Evolutionary conservation across 2,329 filamentous ascomycete species (phyloP).

Genomic region (Botryotinia calthae): DNA sequence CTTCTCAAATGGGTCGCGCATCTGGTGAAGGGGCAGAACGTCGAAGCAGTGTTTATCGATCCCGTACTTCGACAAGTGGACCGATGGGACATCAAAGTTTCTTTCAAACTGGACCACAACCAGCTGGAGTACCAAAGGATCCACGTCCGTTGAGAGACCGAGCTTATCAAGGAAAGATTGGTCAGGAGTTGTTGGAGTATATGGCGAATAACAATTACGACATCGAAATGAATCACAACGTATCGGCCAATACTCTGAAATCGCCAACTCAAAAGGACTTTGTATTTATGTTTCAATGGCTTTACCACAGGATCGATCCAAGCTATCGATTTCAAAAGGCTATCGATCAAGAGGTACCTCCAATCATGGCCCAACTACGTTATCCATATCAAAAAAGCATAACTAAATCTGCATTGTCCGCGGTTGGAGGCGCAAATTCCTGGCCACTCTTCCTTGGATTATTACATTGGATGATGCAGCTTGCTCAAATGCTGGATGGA

Average conservation of each 20-base stretch:
- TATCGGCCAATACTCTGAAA: constrained; percentile 88
- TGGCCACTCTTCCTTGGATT: constrained; percentile 94
- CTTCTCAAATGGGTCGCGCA: constrained; percentile 39
- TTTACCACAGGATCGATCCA: constrained; percentile 94
- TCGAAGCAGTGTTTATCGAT: constrained; percentile 78
- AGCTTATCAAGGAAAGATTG: constrained; percentile 76
- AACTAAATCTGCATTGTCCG: constrained; percentile 91
- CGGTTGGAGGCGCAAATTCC: constrained; percentile 86
- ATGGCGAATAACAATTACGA: constrained; percentile 93
- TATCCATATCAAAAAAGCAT: constrained; percentile 96
- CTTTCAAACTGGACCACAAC: constrained; percentile 81
- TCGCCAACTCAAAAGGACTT: constrained; percentile 98
- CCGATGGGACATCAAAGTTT: constrained; percentile 84
- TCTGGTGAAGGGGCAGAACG: constrained; percentile 52
- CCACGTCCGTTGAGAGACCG: constrained; percentile 83
- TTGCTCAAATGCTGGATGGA: constrained; percentile 88
- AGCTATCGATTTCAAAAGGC: constrained; percentile 90
- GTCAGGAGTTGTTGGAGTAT: constrained; percentile 87
- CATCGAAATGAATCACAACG: constrained; percentile 91
- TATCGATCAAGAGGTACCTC: constrained; percentile 92
- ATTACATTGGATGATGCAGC: constrained; percentile 98
- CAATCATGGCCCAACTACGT: constrained; percentile 85
- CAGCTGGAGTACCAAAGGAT: constrained; percentile 80
- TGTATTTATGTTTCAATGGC: constrained; percentile 95
- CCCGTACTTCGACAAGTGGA: constrained; percentile 65